Base-by-base conservation (phyloP, 352 stramenopile species). In the Bremia lactucae region DNA sequence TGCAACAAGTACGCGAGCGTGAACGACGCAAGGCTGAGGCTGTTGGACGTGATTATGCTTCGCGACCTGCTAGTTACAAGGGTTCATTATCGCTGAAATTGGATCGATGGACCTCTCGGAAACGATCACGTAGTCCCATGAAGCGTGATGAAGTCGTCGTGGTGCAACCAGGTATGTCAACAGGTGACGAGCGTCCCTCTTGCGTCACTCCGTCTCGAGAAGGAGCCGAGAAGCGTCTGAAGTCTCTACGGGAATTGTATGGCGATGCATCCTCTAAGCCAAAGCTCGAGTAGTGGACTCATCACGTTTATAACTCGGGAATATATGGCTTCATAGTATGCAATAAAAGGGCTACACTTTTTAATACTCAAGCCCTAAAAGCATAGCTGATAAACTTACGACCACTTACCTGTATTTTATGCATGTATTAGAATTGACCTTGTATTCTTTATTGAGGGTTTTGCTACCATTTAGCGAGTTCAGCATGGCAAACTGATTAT, bases 41-140 rank as follows among this genome's bases (percentile, higher is more conserved):
- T 0, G 80, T 92, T 5, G 82, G 85, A 4, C 88, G 77, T 19
- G 87, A 96, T 50, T 97, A 97, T 42, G 85, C 82, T 2, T 66
- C 82, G n/a, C 82, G 79, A 11, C 90, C 90, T 0, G 66, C 74
- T 11, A 94, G 83, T 41, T 97, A 96, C 61, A 96, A 97, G 58
- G 87, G 88, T 11, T 95, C 81, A 20, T 58, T 96, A 5, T 95
- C 85, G 31, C 67, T 96, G 28, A 96, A 95, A 43, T 55, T 92
- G 2, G 87, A 96, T 49, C 80, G 78, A 0, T 96, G 73, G 57
- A 95, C 83, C 36, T 88, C 62, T 3, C 62, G 74, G 9, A 71
- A 81, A 34, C 61, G 70, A 24, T 83, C 71, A 6, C 70, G 64
- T 15, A 94, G 80, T 42, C 83, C 77, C 15, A 47, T 59, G 18